Evolutionary conservation across 768 basidiomycete species (phyloP), one percentile per base, ranked within the genome.

Genomic region (Phylloporus arenicola): DNA sequence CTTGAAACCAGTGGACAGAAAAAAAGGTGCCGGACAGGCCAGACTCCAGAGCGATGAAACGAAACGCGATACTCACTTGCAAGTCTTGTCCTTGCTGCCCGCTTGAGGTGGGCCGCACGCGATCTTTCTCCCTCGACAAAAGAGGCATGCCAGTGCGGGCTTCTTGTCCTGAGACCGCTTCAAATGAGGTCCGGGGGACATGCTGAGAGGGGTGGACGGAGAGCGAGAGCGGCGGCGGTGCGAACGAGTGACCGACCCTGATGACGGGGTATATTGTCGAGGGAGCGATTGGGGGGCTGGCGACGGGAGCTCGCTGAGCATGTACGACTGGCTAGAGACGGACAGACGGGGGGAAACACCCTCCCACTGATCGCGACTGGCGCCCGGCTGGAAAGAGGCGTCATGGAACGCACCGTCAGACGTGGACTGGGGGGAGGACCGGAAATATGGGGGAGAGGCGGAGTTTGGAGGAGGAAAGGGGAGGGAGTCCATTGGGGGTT

Each of bases 111-210:
- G 77, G 0, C 83, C 83, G 52, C 83, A 85, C 9, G 83, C 83
- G 44, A 85, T 85, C 68, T 84, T 84, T 37, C 83, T 72, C 6
- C 81, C 81, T 35, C 83, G 72, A 59, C 83, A 84, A 58, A 84
- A 84, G 6, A 82, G 68, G 54, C 83, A 84, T 1, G 83, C 83
- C 1, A 84, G 69, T 3, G 78, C 74, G 14, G 83, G 83, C 54
- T 83, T 84, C 69, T 79, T 80, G 47, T 71, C 68, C 22, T 66
- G 38, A 3, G 57, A 30, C 47, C 69, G 59, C 40, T 66, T 68
- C 0, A 44, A 7, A 22, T 58, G 62, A 2, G 62, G 60, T 11
- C 27, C 29, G 3, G 67, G 65, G 0, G 67, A 67, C 52, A 62
- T 10, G 42, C 52, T 51, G 3, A 45, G 46, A 16, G 52, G 34